Evolutionary conservation across 208 protist species (phyloP), one percentile per base, ranked within the genome.

Genomic region (Lotmaria passim): DNA sequence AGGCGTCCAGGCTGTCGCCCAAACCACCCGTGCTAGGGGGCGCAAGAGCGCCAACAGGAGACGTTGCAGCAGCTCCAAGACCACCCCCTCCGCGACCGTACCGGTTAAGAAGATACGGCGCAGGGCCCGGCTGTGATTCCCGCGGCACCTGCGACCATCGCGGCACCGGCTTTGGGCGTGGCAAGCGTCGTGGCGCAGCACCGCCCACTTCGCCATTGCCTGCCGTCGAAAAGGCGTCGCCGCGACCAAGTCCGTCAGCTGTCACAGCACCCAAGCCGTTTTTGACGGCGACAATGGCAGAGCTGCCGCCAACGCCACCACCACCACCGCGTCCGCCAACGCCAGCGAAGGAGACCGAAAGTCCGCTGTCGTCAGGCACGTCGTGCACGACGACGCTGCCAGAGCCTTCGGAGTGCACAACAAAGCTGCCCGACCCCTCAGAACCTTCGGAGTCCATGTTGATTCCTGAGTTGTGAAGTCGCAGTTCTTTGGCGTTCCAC

Each of bases 1-100:
- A 71, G 31, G 62, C 64, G 36, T 77, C 63, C 23, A 71, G 21
- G 44, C 71, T 77, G 56, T 77, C 71, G 17, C 34, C 55, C 24
- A 77, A 60, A 39, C 50, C 56, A 43, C 41, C 56, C 7, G 3
- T 36, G 28, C 31, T 53, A 36, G 3, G 15, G 24, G 26, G 3
- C 1, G 28, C 23, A 19, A 2, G 26, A n/a, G 33, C 26, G 38
- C 41, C 26, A 31, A n/a, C n/a, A n/a, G n/a, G n/a, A n/a, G n/a
- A n/a, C n/a, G n/a, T n/a, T n/a, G 12, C 47, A 56, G 17, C 44
- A 39, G 58, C 17, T 12, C 7, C 28, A 33, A 26, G 14, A 7
- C 2, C 58, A 39, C 41, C 58, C 24, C 59, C 44, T 31, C 46
- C 60, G 36, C 60, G 43, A 17, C 60, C 47, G 46, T 66, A 66